Conservation (phyloP, 2,329 filamentous ascomycete genomes). For the Zymoseptoria ardabiliae region DNA sequence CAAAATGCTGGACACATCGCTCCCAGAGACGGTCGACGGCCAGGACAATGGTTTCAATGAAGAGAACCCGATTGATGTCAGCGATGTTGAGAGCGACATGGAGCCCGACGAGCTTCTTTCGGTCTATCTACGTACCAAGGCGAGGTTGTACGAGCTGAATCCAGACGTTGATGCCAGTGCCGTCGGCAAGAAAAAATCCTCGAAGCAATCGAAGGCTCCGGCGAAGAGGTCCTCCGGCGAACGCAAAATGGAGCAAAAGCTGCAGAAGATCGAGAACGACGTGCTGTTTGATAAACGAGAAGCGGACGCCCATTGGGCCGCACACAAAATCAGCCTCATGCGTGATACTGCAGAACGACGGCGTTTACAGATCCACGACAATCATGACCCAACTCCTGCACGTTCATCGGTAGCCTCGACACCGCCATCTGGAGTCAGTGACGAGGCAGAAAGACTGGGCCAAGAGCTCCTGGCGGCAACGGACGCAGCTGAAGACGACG, state of each 20-base stretch:
- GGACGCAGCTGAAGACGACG: constrained; percentile 50
- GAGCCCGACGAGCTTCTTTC: constrained; percentile 52
- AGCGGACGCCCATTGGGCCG: constrained; percentile 41
- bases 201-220: constrained; percentile 30
- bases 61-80: constrained; percentile 34
- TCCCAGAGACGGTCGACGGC: constrained; percentile 1
- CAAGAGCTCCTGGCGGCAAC: constrained; percentile 29
- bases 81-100: constrained; percentile 44
- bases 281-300: constrained; percentile 43
- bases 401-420: background rate
- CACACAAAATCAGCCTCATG: constrained; percentile 36
- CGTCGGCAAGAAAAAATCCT: constrained; percentile 36
- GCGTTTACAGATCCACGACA: constrained; percentile 21
- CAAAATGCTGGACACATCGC: constrained; percentile 6
- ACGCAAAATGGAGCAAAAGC: constrained; percentile 62
- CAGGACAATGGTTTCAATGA: background rate
- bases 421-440: constrained; percentile 41
- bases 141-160: constrained; percentile 41
- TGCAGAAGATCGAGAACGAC: constrained; percentile 66
- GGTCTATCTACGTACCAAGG: constrained; percentile 68
- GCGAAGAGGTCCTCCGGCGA: constrained; percentile 43
- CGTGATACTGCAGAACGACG: constrained; percentile 32
- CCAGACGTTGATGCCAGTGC: constrained; percentile 44
- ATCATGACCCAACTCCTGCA: constrained; percentile 5
- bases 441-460: constrained; percentile 37